Base-by-base conservation (phyloP, 1,139 yeast species). In the Sugiyamaella grinbergsii region DNA sequence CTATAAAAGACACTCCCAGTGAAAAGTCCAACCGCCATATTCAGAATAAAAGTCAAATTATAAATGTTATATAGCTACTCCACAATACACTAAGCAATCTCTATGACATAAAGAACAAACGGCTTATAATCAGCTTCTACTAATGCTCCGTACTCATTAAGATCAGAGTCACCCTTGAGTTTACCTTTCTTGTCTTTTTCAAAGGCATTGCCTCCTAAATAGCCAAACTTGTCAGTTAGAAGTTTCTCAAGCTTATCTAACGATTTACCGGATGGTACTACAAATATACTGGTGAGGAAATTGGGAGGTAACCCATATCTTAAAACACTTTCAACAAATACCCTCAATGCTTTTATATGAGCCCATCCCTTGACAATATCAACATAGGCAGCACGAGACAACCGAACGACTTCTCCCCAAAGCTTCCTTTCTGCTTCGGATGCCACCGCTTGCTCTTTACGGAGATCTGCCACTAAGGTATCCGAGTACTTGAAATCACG, bases 251-350 rank as follows among this genome's bases (percentile, higher is more conserved):
- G 82, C 66, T 78, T 81, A 42, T 73, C 74, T 36, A 81, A 60
- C 48, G 55, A 49, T 49, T 58, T 55, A 39, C 51, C 59, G 23
- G 54, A 45, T 20, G 67, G 64, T 59, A 73, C 65, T 62, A 76
- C 62, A 59, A 79, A 76, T 48, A 83, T 71, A 59, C 71, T 82
- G 52, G 86, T 81, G 64, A 82, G 80, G 68, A 93, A 93, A 65
- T 85, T 85, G 36, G 98, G 97, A 33, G 98, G 98, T 56, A 93
- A 79, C 1, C 99, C 99, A 69, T 93, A 93, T 69, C 98, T 84
- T 66, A 93, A 78, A 11, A 93, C 96, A 52, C 80, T 73, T 63
- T 81, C 86, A 23, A 81, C 85, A 63, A 75, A 81, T 38, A 81
- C 73, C 42, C 84, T 74, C 47, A 81, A 67, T 5, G 80, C 78